Conservation (phyloP, 495 filamentous ascomycete species). For the Bathelium albidoporum region DNA sequence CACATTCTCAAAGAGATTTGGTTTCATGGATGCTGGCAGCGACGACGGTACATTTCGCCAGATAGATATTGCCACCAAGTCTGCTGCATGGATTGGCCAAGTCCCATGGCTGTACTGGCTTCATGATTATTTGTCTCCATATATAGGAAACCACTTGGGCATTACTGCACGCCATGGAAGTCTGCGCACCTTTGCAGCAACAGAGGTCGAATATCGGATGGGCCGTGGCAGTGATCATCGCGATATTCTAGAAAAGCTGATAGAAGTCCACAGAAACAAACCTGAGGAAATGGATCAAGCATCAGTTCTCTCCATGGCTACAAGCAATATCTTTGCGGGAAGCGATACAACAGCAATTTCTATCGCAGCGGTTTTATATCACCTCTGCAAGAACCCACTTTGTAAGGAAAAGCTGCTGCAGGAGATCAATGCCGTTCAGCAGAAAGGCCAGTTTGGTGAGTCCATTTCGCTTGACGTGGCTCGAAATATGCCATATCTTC, state of each 20-base stretch:
- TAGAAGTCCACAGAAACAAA: neutral
- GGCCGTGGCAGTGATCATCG: neutral
- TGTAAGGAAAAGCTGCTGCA: neutral
- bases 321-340: neutral
- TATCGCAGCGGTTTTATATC: neutral
- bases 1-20: constrained; percentile 32
- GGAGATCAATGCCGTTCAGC: neutral
- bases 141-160: neutral
- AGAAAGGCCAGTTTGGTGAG: neutral
- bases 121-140: neutral
- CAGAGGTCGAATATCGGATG: neutral
- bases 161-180: neutral
- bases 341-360: constrained; percentile 4
- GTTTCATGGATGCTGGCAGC: constrained; percentile 30
- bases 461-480: constrained; percentile 38
- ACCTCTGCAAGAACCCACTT: neutral
- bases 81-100: neutral
- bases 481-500: constrained; percentile 40
- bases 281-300: neutral
- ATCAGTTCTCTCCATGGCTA: neutral
- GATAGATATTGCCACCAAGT: neutral
- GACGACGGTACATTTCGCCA: constrained; percentile 14
- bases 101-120: neutral
- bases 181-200: neutral
- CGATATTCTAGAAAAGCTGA: neutral